Evolutionary conservation across 2,329 filamentous ascomycete species (phyloP), one percentile per base, ranked within the genome.

Genomic region (Calonectria pteridis): DNA sequence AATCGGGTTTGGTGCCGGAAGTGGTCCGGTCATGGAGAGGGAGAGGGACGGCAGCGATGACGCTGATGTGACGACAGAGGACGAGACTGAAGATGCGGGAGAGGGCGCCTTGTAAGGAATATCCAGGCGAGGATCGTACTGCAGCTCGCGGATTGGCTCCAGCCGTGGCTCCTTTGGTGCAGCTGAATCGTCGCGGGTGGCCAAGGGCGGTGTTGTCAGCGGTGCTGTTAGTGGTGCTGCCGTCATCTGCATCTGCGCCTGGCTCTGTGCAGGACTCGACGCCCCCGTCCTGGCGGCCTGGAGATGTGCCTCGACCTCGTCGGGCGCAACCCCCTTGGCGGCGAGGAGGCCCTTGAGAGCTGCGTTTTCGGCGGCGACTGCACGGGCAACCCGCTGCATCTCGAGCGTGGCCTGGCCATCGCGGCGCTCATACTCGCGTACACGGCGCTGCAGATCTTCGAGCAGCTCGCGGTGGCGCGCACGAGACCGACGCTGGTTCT

Each of bases 401-500:
- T 87, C 87, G 2, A 85, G 77, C 5, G 86, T 86, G 6, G 88
- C 88, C 72, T 85, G 82, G 1, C 85, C 83, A 31, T 85, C 87
- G 3, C 79, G 82, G 10, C 77, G 78, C 78, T 88, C 86, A 75
- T 85, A 86, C 33, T 85, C 84, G n/a, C 80, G 82, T 11, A 89
- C 71, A 7, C 84, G 82, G 13, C 73, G 78, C 75, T 88, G 86
- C 26, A 90, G 81, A 6, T 83, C 81, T 11, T 84, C 83, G n/a
- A 89, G 76, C 35, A 86, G 84, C 71, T 87, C 86, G 50, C 84
- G 84, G 14, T 84, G 85, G 26, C 87, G 85, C 16, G 84, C 86
- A 29, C 88, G 85, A 16, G 84, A 87, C 6, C 84, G 85, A 43
- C 87, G 85, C 79, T 89, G 88, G 77, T 86, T 88, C 67, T 88